Conservation (phyloP, 202 grass and related monocot species). For the Brachypodium distachyon region DNA sequence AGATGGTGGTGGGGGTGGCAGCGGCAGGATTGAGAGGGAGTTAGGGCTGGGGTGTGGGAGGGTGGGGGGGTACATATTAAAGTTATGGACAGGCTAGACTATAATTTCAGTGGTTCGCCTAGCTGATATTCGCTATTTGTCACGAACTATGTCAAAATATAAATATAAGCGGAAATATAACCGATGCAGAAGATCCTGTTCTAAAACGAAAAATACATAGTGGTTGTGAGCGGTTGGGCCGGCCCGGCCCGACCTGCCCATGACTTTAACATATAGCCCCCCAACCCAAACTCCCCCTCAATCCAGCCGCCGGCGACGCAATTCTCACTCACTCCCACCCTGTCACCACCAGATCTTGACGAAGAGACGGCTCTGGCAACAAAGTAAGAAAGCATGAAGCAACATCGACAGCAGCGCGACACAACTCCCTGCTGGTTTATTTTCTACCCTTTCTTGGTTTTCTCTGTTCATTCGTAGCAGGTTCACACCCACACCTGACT, state of each 20-base stretch:
- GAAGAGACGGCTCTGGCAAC: not conserved
- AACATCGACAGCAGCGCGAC: not conserved
- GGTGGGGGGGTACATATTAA: too few species aligned
- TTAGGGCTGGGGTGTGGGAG: too few species aligned
- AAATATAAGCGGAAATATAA: too few species aligned
- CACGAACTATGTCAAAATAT: not conserved
- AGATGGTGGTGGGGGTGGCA: too few species aligned
- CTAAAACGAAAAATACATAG: too few species aligned
- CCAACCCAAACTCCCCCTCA: not conserved
- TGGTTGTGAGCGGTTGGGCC: not conserved
- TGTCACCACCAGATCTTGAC: not conserved
- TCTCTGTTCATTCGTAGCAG: not conserved
- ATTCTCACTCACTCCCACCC: too few species aligned
- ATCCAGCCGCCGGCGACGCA: too few species aligned
- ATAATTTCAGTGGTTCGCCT: too few species aligned
- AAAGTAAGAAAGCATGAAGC: not conserved
- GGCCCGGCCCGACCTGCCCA: not conserved
- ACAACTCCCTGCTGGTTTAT: not conserved
- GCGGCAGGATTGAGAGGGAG: too few species aligned
- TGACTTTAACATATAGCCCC: not conserved
- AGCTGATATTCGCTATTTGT: not conserved
- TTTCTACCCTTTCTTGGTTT: not conserved
- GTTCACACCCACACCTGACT: not conserved
- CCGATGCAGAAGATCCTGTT: not conserved
- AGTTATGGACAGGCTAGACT: too few species aligned